These are phyloP conservation scores for Mycena sp. DNA, from an alignment of 1,284 basidiomycete species.

Conservation along the genomic window DNA sequence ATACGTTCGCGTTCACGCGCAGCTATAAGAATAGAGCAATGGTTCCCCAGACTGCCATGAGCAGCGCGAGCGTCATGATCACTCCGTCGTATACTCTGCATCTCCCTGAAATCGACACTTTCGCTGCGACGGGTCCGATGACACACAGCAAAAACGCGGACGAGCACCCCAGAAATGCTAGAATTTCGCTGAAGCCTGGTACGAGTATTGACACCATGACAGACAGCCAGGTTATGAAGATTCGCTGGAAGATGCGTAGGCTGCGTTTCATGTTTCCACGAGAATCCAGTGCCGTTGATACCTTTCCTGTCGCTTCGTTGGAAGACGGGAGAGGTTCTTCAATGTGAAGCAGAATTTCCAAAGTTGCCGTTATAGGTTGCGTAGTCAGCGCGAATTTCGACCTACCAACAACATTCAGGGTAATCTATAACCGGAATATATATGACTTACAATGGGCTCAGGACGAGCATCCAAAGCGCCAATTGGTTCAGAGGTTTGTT, in stretches of 20 bases:
- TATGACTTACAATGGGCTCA: constrained; percentile 78
- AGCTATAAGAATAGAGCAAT: constrained; percentile 19
- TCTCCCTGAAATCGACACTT: constrained; percentile 10
- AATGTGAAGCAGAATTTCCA: constrained; percentile 80
- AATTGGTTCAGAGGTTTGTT: constrained; percentile 78
- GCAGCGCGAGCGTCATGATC: constrained; percentile 12
- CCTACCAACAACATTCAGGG: constrained; percentile 45
- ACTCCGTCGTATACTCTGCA: constrained; percentile 5
- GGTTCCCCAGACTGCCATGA: constrained; percentile 28
- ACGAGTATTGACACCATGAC: constrained; percentile 80
- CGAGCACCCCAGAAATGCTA: constrained; percentile 20
- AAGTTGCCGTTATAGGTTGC: constrained; percentile 85
- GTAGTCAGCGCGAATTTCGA: constrained; percentile 91
- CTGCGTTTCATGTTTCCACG: constrained; percentile 8
- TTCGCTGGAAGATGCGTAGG: constrained; percentile 58
- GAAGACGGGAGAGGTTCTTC: constrained; percentile 46
- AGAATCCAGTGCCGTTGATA: background rate
- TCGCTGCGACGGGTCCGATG: constrained; percentile 26
- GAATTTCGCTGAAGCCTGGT: constrained; percentile 83
- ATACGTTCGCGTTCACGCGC: background rate
- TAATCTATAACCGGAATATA: constrained; percentile 5
- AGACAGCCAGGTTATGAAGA: constrained; percentile 65
- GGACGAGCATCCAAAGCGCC: constrained; percentile 90
- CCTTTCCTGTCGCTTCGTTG: constrained; percentile 46
- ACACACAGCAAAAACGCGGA: constrained; percentile 26